Evolutionary conservation across 305 asterid species (phyloP).

Genomic region (Fraxinus paxiana): DNA sequence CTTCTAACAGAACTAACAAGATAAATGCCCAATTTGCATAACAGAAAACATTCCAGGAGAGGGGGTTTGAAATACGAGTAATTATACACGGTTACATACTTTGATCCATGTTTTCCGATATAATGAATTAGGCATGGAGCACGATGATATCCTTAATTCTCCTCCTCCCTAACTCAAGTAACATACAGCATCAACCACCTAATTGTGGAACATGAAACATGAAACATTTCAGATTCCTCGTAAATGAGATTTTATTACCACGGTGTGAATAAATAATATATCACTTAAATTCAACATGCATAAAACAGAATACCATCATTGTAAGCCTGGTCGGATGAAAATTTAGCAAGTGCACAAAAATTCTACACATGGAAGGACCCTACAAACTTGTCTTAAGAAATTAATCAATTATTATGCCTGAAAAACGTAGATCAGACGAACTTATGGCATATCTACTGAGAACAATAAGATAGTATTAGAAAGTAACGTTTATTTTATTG

Average conservation of each 20-base stretch:
- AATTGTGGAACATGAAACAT: not conserved
- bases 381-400: not conserved
- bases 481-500: not conserved
- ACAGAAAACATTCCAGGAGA: not conserved
- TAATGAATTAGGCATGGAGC: not conserved
- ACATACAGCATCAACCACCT: not conserved
- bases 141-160: not conserved
- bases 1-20: not conserved
- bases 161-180: not conserved
- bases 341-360: not conserved
- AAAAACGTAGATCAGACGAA: not conserved
- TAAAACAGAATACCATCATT: not conserved
- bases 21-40: not conserved
- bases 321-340: not conserved
- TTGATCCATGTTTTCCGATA: conserved; percentile 1
- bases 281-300: not conserved
- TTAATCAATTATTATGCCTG: not conserved
- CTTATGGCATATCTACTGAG: not conserved
- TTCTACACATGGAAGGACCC: not conserved
- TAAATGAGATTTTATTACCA: not conserved
- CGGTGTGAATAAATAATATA: not conserved
- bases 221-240: not conserved
- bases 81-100: not conserved
- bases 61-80: not conserved
- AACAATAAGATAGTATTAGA: not conserved